phyloP scores from a whole-genome alignment of 192 early-diverging fungal genomes.

The Entomortierella parvispora region DNA sequence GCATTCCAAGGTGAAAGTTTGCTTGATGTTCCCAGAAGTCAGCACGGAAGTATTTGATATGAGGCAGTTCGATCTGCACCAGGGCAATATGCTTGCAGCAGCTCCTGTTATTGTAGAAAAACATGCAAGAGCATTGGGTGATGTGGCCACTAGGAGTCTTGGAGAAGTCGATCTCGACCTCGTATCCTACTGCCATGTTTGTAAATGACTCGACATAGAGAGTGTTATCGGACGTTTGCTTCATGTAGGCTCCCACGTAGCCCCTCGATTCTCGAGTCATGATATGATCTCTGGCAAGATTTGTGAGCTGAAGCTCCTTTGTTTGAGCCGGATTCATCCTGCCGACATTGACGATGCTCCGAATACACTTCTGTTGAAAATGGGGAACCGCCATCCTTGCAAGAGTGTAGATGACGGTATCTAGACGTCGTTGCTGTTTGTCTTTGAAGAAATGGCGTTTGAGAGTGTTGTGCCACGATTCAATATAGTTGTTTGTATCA shows the following conservation, averaged over 20 bases:
- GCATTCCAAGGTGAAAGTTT: background rate
- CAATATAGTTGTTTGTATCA: constrained; percentile 17
- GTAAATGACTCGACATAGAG: constrained; percentile 11
- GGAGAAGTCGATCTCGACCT: no score
- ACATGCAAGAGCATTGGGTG: no score
- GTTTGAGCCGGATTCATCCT: background rate
- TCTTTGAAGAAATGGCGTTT: constrained; percentile 11
- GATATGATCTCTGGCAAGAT: background rate
- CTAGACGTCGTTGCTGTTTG: constrained; percentile 13
- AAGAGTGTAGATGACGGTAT: constrained; percentile 3
- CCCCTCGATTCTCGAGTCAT: background rate
- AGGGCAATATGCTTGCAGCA: no score
- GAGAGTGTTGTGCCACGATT: constrained; percentile 14
- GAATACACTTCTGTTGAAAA: constrained; percentile 15
- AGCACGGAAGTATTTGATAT: background rate
- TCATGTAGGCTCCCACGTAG: background rate
- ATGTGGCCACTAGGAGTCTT: no score
- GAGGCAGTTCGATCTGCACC: no score
- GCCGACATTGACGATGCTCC: background rate
- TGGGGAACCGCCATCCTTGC: constrained; percentile 1
- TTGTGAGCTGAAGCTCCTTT: background rate
- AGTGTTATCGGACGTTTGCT: background rate
- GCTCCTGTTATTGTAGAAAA: no score
- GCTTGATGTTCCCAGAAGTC: constrained; percentile 3
- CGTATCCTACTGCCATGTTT: background rate